Conservation (phyloP, 1,139 yeast genomes). For the Taphrina pruni region DNA sequence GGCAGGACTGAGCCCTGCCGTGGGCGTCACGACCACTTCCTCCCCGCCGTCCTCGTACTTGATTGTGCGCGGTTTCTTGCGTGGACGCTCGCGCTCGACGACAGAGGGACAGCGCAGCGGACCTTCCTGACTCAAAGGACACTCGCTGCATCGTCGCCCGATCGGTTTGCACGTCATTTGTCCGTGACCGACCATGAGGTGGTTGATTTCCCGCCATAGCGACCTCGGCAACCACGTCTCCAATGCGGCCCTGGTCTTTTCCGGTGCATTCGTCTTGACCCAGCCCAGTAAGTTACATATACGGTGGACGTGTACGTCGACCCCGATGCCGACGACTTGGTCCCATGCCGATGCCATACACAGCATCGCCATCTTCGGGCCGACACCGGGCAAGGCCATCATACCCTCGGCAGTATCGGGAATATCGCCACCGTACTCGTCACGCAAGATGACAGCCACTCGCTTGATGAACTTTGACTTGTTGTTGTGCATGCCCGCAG, state of each 20-base stretch:
- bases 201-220: conserved; percentile 84
- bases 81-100: conserved; percentile 21
- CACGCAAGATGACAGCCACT: conserved; percentile 62
- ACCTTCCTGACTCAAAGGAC: conserved; percentile 55
- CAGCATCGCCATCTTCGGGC: conserved; percentile 92
- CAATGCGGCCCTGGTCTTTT: conserved; percentile 69
- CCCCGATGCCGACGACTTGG: conserved; percentile 79
- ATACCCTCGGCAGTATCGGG: conserved; percentile 63
- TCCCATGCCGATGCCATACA: conserved; percentile 83
- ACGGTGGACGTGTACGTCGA: conserved; percentile 89
- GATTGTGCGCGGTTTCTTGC: conserved; percentile 9
- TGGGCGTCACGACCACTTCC: background rate
- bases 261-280: conserved; percentile 67
- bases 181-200: conserved; percentile 36
- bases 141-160: conserved; percentile 74
- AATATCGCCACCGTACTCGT: conserved; percentile 66
- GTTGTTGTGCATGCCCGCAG: conserved; percentile 86
- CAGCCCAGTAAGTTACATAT: conserved; percentile 65
- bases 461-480: conserved; percentile 74
- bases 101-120: conserved; percentile 30
- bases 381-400: conserved; percentile 85
- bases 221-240: conserved; percentile 76
- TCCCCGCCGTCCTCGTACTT: conserved; percentile 2
- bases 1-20: background rate
- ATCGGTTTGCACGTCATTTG: conserved; percentile 83